Conservation (phyloP, 2,329 filamentous ascomycete genomes). For the Colletotrichum spaethianum region DNA sequence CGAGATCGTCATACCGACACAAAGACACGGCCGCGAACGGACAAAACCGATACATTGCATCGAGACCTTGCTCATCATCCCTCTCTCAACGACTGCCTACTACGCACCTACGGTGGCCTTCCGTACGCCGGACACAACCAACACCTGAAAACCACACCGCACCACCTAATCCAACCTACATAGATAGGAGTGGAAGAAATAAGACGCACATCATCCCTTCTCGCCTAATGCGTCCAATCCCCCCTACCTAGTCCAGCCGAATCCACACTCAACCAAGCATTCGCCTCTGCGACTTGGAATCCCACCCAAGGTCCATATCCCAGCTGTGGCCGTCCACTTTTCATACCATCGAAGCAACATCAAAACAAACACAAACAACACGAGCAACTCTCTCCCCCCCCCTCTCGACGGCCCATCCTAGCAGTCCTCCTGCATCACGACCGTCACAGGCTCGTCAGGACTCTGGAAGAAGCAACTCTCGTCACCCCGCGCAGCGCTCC, state of each 20-base stretch:
- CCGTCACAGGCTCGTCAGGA: slow-evolving; percentile 12
- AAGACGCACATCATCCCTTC: background rate
- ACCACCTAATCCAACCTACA: too few species aligned
- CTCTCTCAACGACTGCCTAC: too few species aligned
- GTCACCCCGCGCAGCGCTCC: background rate
- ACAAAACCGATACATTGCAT: background rate
- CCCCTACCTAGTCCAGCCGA: background rate
- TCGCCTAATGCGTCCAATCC: background rate
- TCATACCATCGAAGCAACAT: background rate
- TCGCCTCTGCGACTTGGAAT: background rate
- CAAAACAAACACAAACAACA: slow-evolving; percentile 19
- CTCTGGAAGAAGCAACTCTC: background rate
- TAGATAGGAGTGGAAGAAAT: background rate
- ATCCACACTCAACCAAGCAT: background rate
- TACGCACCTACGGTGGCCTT: too few species aligned
- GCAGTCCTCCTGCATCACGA: slow-evolving; percentile 14
- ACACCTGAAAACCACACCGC: too few species aligned
- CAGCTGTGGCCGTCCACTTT: slow-evolving; percentile 1
- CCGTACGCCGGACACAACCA: background rate
- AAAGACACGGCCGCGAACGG: slow-evolving; percentile 12
- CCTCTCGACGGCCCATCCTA: background rate
- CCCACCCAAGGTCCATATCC: background rate
- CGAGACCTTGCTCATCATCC: background rate
- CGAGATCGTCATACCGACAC: background rate
- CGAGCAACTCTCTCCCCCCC: background rate